These are phyloP conservation scores for Spergularia azorica DNA, from an alignment of 179 eudicot species.

Conservation along the genomic window DNA sequence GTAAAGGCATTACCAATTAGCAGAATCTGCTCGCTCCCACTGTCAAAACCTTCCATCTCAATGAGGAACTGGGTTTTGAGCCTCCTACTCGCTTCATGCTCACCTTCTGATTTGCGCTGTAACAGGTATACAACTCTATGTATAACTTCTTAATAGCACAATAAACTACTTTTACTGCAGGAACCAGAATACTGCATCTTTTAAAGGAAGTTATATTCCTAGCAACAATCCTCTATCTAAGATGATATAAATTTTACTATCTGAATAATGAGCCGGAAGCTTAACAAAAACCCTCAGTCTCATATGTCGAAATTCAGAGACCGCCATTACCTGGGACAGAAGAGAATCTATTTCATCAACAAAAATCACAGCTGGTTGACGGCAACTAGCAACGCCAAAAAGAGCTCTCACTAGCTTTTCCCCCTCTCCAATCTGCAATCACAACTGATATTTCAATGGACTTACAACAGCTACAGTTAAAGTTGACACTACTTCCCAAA, in stretches of 20 bases:
- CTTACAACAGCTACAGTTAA: background rate
- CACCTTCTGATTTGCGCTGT: conserved; percentile 99
- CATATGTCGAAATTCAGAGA: background rate
- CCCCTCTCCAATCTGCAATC: conserved; percentile 90
- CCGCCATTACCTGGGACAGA: conserved; percentile 75
- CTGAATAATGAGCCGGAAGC: conserved; percentile 19
- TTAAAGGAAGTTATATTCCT: background rate
- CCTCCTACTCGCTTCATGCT: conserved; percentile 97
- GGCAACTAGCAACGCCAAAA: conserved; percentile 98
- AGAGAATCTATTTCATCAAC: conserved; percentile 99
- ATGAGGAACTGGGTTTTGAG: conserved; percentile 97
- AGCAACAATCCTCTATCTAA: conserved; percentile 7
- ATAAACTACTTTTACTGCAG: conserved; percentile 6
- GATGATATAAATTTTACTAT: background rate
- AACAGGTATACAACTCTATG: conserved; percentile 24
- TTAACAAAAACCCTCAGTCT: background rate
- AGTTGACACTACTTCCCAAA: background rate
- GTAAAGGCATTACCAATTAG: conserved; percentile 62
- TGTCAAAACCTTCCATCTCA: conserved; percentile 99
- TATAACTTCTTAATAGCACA: conserved; percentile 10
- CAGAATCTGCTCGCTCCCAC: conserved; percentile 84
- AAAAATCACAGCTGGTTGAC: conserved; percentile 99
- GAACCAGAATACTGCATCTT: background rate
- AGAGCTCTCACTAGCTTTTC: conserved; percentile 99
- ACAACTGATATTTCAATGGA: conserved; percentile 10